Base-by-base conservation (phyloP, 2,329 filamentous ascomycete genomes). In the Rutstroemia sp. region DNA sequence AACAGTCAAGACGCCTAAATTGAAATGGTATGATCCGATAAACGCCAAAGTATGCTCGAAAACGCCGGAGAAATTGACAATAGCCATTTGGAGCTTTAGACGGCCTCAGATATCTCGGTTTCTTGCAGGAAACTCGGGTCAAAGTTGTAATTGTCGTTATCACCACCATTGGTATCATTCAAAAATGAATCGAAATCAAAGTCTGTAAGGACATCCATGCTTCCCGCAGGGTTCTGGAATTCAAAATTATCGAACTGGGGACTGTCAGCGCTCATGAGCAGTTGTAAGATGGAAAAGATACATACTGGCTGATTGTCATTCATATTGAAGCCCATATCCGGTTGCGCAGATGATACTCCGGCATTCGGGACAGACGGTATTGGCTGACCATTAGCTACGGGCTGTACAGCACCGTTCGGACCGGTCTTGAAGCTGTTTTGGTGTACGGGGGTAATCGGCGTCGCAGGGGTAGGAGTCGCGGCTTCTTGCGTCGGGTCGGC, bases 101-200 rank as follows among this genome's bases (percentile, higher is more conserved):
- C 81, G 60, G 80, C 21, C 46, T 55, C 78, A 53, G 77, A 76
- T 65, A 86, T 83, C 66, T 82, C 80, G 55, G 76, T 73, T 42
- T 74, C 74, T 58, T 83, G 80, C 72, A 84, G 78, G 65, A 82
- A 82, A 47, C 71, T 68, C 23, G 73, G 69, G 59, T 73, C 73
- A 64, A 86, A 85, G 69, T 80, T 79, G 60, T 85, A 86, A 42
- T 75, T 76, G 37, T 71, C 73, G 48, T 78, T 78, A 58, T 78
- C 76, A 19, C 37, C 45, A 44, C 17, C 38, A 17, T n/a, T 44
- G 38, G 52, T 21, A 56, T 79, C 76, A 60, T 86, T 81, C 7
- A 87, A 72, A 73, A 87, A 87, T 1, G 83, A 84, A 68, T 87
- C 83, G 62, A 87, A 81, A 62, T 87, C 83, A 64, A 87, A 87